Evolutionary conservation across 2,329 filamentous ascomycete species (phyloP).

Genomic region (Penicillium griseofulvum): DNA sequence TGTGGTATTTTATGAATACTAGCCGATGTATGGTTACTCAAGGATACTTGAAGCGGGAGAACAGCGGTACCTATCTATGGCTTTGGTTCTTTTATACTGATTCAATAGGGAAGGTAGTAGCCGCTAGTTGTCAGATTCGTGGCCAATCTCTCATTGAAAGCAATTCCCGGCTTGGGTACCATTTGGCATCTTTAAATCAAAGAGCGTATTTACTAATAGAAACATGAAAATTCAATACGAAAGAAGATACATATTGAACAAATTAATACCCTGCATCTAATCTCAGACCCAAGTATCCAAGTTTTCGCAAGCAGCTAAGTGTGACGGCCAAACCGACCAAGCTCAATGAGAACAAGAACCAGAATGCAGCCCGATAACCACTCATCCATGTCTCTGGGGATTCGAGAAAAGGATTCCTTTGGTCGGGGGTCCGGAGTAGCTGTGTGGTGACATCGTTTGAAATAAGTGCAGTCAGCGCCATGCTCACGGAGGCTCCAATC

Average conservation of each 20-base stretch:
- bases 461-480: constrained; percentile 1
- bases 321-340: neutral
- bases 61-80: neutral
- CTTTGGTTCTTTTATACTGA: neutral
- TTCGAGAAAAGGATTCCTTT: neutral
- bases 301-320: neutral
- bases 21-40: constrained; percentile 11
- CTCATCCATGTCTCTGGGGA: neutral
- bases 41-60: neutral
- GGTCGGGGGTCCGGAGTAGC: neutral
- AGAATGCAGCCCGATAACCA: constrained; percentile 6
- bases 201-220: neutral
- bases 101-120: neutral
- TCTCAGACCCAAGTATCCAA: neutral
- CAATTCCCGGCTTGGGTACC: neutral
- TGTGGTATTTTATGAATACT: constrained; percentile 2
- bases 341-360: constrained; percentile 3
- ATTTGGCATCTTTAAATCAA: neutral
- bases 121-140: neutral
- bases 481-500: constrained; percentile 4
- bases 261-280: neutral
- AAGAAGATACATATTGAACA: neutral
- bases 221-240: neutral
- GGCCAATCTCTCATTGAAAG: neutral
- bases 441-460: constrained; percentile 1